Base-by-base conservation (phyloP, 768 basidiomycete species). In the Panus rudis region DNA sequence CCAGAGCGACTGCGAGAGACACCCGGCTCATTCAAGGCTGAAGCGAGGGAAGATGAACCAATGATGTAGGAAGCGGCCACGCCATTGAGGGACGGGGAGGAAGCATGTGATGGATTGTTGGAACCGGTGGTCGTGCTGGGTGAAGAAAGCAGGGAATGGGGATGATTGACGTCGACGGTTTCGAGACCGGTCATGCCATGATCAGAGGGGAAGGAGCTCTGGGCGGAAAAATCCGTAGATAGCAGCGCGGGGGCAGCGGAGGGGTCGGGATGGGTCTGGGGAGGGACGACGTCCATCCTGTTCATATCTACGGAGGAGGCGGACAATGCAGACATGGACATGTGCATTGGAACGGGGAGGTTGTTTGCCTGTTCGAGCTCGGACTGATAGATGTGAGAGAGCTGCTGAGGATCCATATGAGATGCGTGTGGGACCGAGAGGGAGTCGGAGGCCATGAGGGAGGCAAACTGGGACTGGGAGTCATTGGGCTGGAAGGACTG, bases 211-310 rank as follows among this genome's bases (percentile, higher is more conserved):
- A 66, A 44, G 22, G 51, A 42, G 44, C 63, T 61, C 30, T 48
- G 64, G 12, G 45, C 52, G 39, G 54, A 62, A 48, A 73, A 66
- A 56, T 75, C 71, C 16, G n/a, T n/a, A n/a, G 33, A 17, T 8
- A 35, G 7, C 7, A 35, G 33, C 21, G 33, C 7, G 16, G 16
- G 33, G 33, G 33, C 8, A 8, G 7, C 8, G 7, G 33, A 14
- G n/a, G n/a, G 33, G 10, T 35, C 33, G 10, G 72, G 49, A 37
- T 74, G 52, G 49, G 71, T 71, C 34, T 57, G 54, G 14, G 68
- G 60, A 4, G 66, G 51, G 14, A 66, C 54, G 32, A 56, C 53
- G 43, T 61, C 58, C 56, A 61, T 59, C 7, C 49, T 42, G 26
- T 45, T 12, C 24, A 54, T 13, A 39, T 49, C 42, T 14, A 45